Percentiles rank a stretch among this genome's conserved stretches.
phyloP scores from a whole-genome alignment of 768 basidiomycete species.

The Trametes meyenii region DNA sequence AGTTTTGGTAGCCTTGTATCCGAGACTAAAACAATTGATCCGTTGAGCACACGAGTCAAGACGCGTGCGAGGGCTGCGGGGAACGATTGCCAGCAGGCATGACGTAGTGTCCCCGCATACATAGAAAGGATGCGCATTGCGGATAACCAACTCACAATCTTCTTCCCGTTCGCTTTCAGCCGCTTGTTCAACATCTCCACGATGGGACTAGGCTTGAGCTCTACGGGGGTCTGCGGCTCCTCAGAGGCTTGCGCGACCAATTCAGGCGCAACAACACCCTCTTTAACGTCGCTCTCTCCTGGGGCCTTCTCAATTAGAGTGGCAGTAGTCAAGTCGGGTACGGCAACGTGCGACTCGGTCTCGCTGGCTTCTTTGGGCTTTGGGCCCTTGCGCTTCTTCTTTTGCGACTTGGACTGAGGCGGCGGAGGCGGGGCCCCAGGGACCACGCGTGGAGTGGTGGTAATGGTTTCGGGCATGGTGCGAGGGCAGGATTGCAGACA shows the following conservation, averaged over 20 bases:
- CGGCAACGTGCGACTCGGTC: slow-evolving; percentile 49
- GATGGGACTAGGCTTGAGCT: slow-evolving; percentile 61
- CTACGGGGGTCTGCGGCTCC: slow-evolving; percentile 25
- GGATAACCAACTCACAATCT: slow-evolving; percentile 60
- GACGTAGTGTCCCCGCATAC: slow-evolving; percentile 18
- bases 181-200: slow-evolving; percentile 82
- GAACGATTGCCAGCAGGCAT: slow-evolving; percentile 9
- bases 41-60: not conserved
- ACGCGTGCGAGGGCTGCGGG: not conserved
- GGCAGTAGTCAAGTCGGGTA: slow-evolving; percentile 50
- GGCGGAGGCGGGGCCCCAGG: slow-evolving; percentile 77
- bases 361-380: slow-evolving; percentile 45
- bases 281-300: slow-evolving; percentile 48
- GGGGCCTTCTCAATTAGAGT: slow-evolving; percentile 54
- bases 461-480: slow-evolving; percentile 40
- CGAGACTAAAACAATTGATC: slow-evolving; percentile 55
- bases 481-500: not conserved
- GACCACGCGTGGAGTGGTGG: slow-evolving; percentile 53
- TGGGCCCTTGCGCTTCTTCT: slow-evolving; percentile 67
- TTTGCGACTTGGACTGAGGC: slow-evolving; percentile 55
- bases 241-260: slow-evolving; percentile 41
- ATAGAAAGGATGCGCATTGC: slow-evolving; percentile 12
- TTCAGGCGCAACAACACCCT: slow-evolving; percentile 51
- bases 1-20: slow-evolving; percentile 69
- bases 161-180: slow-evolving; percentile 76